Percentiles rank a stretch among this genome's conserved stretches.
phyloP scores from a whole-genome alignment of 441 rosid species.

The Adansonia gregorii region DNA sequence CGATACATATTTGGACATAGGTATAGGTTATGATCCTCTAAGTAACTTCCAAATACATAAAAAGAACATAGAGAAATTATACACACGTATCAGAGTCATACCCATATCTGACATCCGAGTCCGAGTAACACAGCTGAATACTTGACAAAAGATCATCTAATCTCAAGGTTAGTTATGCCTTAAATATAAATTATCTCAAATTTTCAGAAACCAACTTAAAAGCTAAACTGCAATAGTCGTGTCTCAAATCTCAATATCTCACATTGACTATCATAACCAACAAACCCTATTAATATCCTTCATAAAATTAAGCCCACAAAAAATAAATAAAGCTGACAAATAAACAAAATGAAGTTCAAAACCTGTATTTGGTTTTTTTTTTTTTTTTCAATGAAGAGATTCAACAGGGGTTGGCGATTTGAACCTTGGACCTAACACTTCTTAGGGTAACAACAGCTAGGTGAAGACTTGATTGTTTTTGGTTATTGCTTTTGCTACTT shows the following conservation, averaged over 20 bases:
- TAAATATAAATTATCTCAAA: not conserved
- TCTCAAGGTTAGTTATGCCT: not conserved
- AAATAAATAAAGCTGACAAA: not conserved
- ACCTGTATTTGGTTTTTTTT: not conserved
- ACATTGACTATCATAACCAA: not conserved
- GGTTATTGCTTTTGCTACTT: not conserved
- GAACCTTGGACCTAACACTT: not conserved
- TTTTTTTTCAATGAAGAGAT: not conserved
- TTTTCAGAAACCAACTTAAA: not conserved
- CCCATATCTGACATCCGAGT: no score
- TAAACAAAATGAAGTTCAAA: not conserved
- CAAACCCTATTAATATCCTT: not conserved
- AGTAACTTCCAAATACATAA: no score
- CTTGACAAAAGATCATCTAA: not conserved
- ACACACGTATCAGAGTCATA: no score
- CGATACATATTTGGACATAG: no score
- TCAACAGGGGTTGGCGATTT: not conserved
- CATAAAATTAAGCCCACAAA: not conserved
- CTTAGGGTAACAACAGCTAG: not conserved
- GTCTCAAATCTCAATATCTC: not conserved
- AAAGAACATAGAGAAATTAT: no score
- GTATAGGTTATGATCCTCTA: no score
- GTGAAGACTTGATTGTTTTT: not conserved
- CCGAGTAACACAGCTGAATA: not conserved
- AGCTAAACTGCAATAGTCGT: not conserved